Percentiles rank a stretch among this genome's conserved stretches.
These are phyloP conservation scores for Calvatia gigantea DNA, from an alignment of 768 basidiomycete species.

Conservation along the genomic window DNA sequence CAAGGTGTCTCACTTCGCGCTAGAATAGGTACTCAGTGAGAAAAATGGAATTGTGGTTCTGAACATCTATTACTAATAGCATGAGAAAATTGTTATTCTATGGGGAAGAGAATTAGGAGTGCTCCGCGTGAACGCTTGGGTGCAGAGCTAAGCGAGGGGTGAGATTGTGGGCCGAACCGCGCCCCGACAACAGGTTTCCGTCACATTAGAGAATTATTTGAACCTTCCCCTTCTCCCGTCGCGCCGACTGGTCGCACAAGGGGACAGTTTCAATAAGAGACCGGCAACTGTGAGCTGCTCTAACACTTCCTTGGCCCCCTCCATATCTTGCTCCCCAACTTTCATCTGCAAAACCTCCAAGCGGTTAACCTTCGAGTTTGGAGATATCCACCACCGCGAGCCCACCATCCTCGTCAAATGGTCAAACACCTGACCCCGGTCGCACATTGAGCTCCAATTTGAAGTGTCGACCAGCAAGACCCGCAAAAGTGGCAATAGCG, in stretches of 20 bases:
- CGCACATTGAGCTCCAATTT: not conserved
- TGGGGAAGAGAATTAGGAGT: no score
- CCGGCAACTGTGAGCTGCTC: not conserved
- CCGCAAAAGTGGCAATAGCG: not conserved
- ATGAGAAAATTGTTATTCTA: no score
- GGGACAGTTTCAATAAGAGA: not conserved
- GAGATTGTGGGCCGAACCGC: no score
- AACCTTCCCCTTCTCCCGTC: not conserved
- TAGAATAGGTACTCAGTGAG: no score
- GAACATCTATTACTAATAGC: no score
- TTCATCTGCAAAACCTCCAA: not conserved
- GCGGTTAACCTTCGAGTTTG: not conserved
- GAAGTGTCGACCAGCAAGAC: not conserved
- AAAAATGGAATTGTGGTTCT: no score
- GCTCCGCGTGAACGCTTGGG: no score
- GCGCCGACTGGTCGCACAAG: not conserved
- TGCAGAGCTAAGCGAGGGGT: no score
- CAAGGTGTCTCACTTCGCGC: no score
- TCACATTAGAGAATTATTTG: not conserved
- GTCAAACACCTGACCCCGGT: not conserved
- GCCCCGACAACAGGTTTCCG: no score
- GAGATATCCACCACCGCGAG: constrained; percentile 1
- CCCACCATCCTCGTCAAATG: not conserved
- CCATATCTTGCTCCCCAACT: not conserved
- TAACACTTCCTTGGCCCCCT: not conserved